phyloP scores from a whole-genome alignment of 2,329 filamentous ascomycete genomes.

The Pestalotiopsis sp. region DNA sequence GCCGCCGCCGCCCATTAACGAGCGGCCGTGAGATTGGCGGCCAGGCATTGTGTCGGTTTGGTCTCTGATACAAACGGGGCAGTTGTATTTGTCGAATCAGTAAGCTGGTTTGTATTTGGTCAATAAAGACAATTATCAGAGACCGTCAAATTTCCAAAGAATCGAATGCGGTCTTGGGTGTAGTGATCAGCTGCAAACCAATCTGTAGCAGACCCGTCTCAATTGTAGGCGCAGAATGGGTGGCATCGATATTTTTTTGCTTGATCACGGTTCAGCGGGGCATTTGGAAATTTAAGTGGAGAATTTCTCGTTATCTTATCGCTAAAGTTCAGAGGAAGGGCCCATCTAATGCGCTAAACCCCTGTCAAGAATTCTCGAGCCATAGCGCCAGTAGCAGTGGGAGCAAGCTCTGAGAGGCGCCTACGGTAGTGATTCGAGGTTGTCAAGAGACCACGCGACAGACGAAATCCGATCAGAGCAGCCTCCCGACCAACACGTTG shows the following conservation, averaged over 20 bases:
- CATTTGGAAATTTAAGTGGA: constrained; percentile 8
- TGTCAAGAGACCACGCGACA: background rate
- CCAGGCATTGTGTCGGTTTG: constrained; percentile 50
- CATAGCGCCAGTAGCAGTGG: background rate
- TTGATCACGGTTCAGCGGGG: constrained; percentile 11
- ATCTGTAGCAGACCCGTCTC: background rate
- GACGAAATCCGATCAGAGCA: background rate
- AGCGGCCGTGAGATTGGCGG: constrained; percentile 60
- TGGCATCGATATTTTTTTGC: constrained; percentile 26
- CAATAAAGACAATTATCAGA: background rate
- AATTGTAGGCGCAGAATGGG: constrained; percentile 14
- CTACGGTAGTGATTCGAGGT: background rate
- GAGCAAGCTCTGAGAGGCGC: background rate
- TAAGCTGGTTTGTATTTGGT: background rate
- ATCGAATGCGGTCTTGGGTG: background rate
- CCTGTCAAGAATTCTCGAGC: constrained; percentile 11
- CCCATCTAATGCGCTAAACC: background rate
- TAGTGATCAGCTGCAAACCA: background rate
- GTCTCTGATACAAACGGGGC: background rate
- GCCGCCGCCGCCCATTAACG: constrained; percentile 39
- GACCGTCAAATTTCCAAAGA: background rate
- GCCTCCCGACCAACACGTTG: background rate
- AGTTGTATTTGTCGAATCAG: background rate
- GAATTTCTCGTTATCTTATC: background rate
- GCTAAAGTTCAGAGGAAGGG: background rate